Percentiles rank a stretch among this genome's conserved stretches.
phyloP scores from a whole-genome alignment of 306 rosid genomes.

The Glycine soja region DNA sequence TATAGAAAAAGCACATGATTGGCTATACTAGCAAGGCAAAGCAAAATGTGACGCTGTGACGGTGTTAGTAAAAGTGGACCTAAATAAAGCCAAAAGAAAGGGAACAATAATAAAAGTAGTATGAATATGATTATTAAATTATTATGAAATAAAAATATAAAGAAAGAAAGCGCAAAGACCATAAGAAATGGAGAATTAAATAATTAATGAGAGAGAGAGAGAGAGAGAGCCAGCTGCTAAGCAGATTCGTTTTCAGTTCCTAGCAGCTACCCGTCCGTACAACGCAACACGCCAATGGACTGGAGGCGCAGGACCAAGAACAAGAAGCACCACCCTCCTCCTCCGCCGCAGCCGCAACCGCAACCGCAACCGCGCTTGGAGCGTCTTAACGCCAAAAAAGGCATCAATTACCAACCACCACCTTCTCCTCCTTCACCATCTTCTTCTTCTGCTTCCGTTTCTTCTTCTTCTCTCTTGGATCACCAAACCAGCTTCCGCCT shows the following conservation, averaged over 20 bases:
- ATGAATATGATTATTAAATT: background rate
- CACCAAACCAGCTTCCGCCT: constrained; percentile 58
- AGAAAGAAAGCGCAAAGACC: background rate
- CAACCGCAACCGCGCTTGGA: constrained; percentile 48
- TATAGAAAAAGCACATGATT: no score
- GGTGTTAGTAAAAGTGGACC: background rate
- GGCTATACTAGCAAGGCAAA: no score
- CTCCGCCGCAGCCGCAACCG: constrained; percentile 16
- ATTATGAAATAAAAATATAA: background rate
- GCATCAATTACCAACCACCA: constrained; percentile 53
- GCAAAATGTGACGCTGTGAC: background rate
- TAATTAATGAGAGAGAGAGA: background rate
- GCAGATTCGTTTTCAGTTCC: background rate
- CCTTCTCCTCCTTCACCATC: constrained; percentile 11
- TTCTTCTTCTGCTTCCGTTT: background rate
- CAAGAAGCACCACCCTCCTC: background rate
- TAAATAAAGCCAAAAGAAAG: background rate
- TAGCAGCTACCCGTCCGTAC: background rate
- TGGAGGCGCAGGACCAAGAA: constrained; percentile 35
- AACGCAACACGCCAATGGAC: constrained; percentile 45
- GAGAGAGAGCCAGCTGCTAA: background rate
- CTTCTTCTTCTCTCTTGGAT: background rate
- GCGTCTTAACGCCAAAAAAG: constrained; percentile 63
- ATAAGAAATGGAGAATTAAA: background rate
- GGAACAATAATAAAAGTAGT: background rate